A percentile compares a stretch with the other conserved stretches of the same genome.
Evolutionary conservation across 2,329 filamentous ascomycete species (phyloP).

Genomic region (Fusarium sp.): DNA sequence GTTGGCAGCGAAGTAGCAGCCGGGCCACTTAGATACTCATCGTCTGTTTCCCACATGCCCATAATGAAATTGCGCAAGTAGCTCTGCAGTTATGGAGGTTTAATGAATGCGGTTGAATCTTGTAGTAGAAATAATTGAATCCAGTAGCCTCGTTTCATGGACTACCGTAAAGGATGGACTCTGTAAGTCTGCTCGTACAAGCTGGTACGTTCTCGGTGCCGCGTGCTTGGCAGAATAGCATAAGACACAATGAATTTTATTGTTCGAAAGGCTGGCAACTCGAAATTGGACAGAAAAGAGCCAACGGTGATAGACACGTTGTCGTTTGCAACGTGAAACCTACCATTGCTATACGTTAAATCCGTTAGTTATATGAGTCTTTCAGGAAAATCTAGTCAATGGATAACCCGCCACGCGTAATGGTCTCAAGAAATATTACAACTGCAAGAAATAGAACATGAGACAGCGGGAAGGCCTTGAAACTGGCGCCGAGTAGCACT

Average conservation of each 20-base stretch:
- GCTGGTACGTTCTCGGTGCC: slow-evolving; percentile 36
- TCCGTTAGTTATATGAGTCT: slow-evolving; percentile 11
- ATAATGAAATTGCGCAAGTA: slow-evolving; percentile 54
- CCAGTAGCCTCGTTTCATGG: neutral
- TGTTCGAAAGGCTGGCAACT: slow-evolving; percentile 6
- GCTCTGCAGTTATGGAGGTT: neutral
- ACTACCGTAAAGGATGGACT: slow-evolving; percentile 1
- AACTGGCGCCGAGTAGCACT: slow-evolving; percentile 20
- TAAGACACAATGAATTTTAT: neutral
- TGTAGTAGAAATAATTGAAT: neutral
- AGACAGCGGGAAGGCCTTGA: slow-evolving; percentile 27
- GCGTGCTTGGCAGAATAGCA: slow-evolving; percentile 4
- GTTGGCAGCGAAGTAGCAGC: slow-evolving; percentile 74
- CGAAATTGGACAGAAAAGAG: slow-evolving; percentile 18
- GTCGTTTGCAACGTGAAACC: slow-evolving; percentile 13
- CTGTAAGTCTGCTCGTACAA: slow-evolving; percentile 19
- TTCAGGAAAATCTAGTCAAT: neutral
- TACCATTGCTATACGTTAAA: slow-evolving; percentile 19
- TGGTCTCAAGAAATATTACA: neutral
- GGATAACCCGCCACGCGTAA: neutral
- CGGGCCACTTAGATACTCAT: slow-evolving; percentile 68
- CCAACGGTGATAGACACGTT: slow-evolving; percentile 7
- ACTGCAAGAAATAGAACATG: neutral
- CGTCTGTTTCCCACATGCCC: slow-evolving; percentile 72
- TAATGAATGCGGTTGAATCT: slow-evolving; percentile 1